Evolutionary conservation across 441 rosid species (phyloP), one percentile per base, ranked within the genome.

Genomic region (Populus tomentosa): DNA sequence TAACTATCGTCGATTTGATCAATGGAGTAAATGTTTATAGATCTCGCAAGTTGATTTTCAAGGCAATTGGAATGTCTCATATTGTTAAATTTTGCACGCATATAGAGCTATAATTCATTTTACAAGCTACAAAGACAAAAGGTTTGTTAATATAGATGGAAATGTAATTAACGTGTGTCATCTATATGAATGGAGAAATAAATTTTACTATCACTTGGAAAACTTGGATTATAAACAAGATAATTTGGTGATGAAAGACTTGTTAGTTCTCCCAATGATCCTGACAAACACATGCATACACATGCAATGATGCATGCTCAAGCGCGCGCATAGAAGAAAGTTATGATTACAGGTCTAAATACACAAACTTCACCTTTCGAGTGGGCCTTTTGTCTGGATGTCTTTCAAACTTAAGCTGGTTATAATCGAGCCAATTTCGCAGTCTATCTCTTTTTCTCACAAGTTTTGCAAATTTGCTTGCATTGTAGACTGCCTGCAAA

Each of bases 341-440:
- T 53, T 53, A 53, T 16, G 61, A 18, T 33, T 21, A 20, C 20
- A 70, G 32, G 32, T 62, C 56, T n/a, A n/a, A 61, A 77, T 75
- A 66, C 10, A 69, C 40, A 83, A 71, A 30, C 32, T 30, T 30
- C 72, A 92, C 99, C 92, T 85, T 94, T 85, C 82, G 86, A 67
- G 92, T 89, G 28, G 97, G 99, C 80, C 82, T 88, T 83, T 91
- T 94, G 2, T 89, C 97, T 16, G 92, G 90, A 76, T 90, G 87
- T 75, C 98, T 90, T 85, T 94, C 96, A 82, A 83, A 86, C 84
- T 92, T 92, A 56, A 94, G 89, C 81, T 88, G 91, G 83, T 94
- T 85, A 80, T 91, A 94, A 82, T 94, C 99, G 70, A 89, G 88
- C 99, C 97, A 92, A 77, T 89, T 90, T 84, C 80, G 97, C 40